Evolutionary conservation across 495 filamentous ascomycete genomes (phyloP).

Genomic region (Immersiella caudata): DNA sequence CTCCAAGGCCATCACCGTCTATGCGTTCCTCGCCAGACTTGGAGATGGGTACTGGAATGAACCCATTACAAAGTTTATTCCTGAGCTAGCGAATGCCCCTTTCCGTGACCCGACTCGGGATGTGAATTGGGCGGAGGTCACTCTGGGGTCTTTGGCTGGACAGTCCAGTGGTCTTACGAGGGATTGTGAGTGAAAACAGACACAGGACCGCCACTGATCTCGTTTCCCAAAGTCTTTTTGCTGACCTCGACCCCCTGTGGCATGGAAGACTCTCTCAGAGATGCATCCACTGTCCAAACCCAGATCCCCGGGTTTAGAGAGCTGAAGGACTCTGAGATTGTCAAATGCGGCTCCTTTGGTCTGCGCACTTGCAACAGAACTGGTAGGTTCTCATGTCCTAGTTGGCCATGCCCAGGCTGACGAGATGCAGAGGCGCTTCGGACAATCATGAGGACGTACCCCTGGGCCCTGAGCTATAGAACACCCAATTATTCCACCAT

Average conservation of each 20-base stretch:
- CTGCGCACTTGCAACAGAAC: slow-evolving; percentile 21
- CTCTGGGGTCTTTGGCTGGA: slow-evolving; percentile 20
- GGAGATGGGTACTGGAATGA: slow-evolving; percentile 28
- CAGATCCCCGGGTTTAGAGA: slow-evolving; percentile 11
- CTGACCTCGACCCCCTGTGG: slow-evolving; percentile 1
- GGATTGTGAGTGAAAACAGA: slow-evolving; percentile 11
- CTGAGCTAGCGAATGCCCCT: slow-evolving; percentile 23
- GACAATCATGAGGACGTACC: slow-evolving; percentile 13
- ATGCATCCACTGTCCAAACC: slow-evolving; percentile 14
- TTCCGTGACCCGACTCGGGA: slow-evolving; percentile 11
- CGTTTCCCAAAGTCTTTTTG: too few species aligned
- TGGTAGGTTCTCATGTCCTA: slow-evolving; percentile 7
- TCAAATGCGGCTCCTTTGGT: slow-evolving; percentile 15
- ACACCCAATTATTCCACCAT: slow-evolving; percentile 23
- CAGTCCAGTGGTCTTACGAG: slow-evolving; percentile 15
- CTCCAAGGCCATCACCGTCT: slow-evolving; percentile 30
- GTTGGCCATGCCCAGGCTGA: neutral
- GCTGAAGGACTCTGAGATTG: slow-evolving; percentile 18
- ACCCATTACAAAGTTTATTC: slow-evolving; percentile 27
- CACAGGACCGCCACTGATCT: too few species aligned
- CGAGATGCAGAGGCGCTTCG: slow-evolving; percentile 15
- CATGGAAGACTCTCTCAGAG: slow-evolving; percentile 15
- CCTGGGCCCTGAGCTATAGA: slow-evolving; percentile 8
- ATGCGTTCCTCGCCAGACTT: slow-evolving; percentile 25
- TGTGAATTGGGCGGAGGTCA: slow-evolving; percentile 23